Base-by-base conservation (phyloP, 2,329 filamentous ascomycete species). In the Pseudogymnoascus sp. region DNA sequence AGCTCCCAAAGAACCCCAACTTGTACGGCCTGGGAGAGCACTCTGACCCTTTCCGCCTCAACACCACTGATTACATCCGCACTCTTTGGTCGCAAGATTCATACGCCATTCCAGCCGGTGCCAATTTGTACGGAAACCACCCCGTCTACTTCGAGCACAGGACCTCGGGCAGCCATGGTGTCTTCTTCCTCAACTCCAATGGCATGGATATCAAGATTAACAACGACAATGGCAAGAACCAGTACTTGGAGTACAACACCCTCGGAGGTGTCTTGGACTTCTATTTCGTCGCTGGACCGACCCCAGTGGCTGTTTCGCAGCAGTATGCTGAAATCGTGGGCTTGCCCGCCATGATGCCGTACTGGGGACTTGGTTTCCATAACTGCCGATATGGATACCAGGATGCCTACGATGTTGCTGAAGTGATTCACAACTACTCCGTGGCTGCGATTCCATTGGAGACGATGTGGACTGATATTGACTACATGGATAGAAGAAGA, bases 211-310 rank as follows among this genome's bases (percentile, higher is more conserved):
- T 92, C 71, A 87, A 87, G 67, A 85, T 92, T 72, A 82, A 91
- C 71, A 82, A 84, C 65, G 83, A 82, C 1, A 74, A 78, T 4
- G 73, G 78, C 25, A 78, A 80, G 25, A 61, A 68, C 51, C 85
- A 92, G 71, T 91, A 87, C 63, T 80, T 94, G 4, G 88, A 92
- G 74, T 94, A 92, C 76, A 91, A 92, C 72, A 84, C 84, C 1
- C 79, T 93, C 0, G 90, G 90, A 5, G 90, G 91, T 8, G 81
- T 92, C 17, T 71, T 94, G 2, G 91, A 93, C 72, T 83, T 88
- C 60, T 88, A 88, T 70, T 87, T 88, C 69, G 68, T 88, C 8
- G 78, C 83, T 7, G 86, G 85, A 0, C 82, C 84, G 0, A 79
- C 76, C 0, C 83, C 85, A 0, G 74, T 82, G 39, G 81, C 84